Conservation (phyloP, 208 protist genomes). For the Porcisia deanei region DNA sequence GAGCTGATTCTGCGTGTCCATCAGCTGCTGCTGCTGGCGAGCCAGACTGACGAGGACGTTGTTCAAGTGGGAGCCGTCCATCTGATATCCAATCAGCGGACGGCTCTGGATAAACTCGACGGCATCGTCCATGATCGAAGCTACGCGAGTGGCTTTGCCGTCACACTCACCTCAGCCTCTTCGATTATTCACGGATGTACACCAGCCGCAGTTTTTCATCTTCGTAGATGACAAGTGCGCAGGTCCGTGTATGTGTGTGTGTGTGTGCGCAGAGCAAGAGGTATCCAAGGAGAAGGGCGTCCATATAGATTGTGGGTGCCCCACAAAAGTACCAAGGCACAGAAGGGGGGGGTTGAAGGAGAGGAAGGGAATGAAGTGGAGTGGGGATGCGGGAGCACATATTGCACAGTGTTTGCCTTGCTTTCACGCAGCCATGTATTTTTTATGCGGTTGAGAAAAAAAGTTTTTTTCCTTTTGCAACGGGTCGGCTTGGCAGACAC, state of each 20-base stretch:
- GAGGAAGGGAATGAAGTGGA: no score
- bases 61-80: slow-evolving; percentile 81
- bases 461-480: no score
- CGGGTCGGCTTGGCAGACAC: no score
- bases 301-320: not conserved
- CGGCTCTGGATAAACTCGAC: slow-evolving; percentile 76
- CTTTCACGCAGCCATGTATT: no score
- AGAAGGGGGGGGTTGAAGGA: not conserved
- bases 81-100: slow-evolving; percentile 81
- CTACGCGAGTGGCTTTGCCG: not conserved
- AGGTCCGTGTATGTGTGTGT: not conserved
- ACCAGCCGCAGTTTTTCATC: not conserved
- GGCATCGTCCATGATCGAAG: slow-evolving; percentile 48
- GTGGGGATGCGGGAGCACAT: no score
- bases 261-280: not conserved
- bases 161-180: not conserved
- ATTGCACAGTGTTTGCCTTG: no score
- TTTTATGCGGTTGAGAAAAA: no score
- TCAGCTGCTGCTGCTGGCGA: slow-evolving; percentile 55
- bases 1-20: slow-evolving; percentile 44
- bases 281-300: not conserved
- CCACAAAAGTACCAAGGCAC: not conserved
- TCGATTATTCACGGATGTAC: not conserved
- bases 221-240: not conserved
- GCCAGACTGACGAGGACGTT: slow-evolving; percentile 67